Evolutionary conservation across 2,329 filamentous ascomycete genomes (phyloP), one percentile per base, ranked within the genome.

Genomic region (Fusarium ambrosium): DNA sequence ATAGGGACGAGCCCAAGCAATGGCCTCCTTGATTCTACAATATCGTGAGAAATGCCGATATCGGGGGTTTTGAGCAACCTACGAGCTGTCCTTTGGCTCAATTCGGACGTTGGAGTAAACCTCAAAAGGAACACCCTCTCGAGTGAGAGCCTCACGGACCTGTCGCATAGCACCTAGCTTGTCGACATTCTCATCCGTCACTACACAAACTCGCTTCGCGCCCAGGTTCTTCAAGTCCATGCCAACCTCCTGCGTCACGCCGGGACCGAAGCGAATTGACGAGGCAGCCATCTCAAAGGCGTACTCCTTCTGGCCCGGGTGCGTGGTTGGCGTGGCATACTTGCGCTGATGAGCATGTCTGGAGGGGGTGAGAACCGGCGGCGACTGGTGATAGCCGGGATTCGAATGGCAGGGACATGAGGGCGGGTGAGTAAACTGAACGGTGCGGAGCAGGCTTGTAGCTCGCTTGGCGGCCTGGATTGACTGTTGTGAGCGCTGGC

Each of bases 241-340:
- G 74, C 97, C 97, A 22, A 99, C 95, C 84, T 99, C 97, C 83
- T 95, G 94, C 27, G 97, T 99, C 66, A 93, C 94, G 7, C 97
- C 97, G 0, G 95, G 94, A 0, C 97, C 97, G 79, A 98, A 99
- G 14, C 97, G 92, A 80, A 99, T 98, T 32, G 93, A 94, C 1
- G 94, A 97, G 2, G 97, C 95, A 0, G 97, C 97, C 96, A 99
- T 97, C 83, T 99, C 97, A 81, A 99, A 99, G 16, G 97, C 97
- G 85, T 99, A 99, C 83, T 99, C 97, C 82, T 97, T 98, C 80
- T 95, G 89, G 10, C 88, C 85, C 32, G 93, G 85, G 22, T 80
- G 74, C 43, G 79, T 80, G 36, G 93, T 86, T 0, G 95, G 94
- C 0, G 94, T 96, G n/a, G 94, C 95, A 82, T 90, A 92, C 60